Evolutionary conservation across 2,329 filamentous ascomycete species (phyloP).

Genomic region (Coniella vitis): DNA sequence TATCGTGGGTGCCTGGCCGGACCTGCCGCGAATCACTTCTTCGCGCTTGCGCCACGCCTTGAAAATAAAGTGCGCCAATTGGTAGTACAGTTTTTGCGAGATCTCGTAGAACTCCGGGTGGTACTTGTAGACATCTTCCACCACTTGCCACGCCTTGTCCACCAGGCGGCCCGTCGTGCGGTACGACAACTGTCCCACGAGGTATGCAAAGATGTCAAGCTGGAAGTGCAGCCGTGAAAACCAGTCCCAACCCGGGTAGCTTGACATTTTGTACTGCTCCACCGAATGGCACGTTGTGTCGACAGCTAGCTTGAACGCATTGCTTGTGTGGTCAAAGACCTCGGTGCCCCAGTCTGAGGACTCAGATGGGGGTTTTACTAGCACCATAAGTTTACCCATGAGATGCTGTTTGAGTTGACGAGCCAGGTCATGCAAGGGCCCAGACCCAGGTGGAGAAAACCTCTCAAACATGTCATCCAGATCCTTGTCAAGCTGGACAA

Average conservation of each 20-base stretch:
- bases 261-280: conserved; percentile 35
- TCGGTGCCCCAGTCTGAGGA: conserved; percentile 45
- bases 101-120: conserved; percentile 44
- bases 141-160: conserved; percentile 45
- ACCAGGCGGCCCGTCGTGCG: conserved; percentile 42
- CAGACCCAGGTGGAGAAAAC: conserved; percentile 45
- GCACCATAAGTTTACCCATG: conserved; percentile 40
- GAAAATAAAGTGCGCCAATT: conserved; percentile 41
- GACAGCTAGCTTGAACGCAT: conserved; percentile 49
- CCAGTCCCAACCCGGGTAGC: conserved; percentile 46
- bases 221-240: conserved; percentile 49
- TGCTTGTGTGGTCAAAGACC: conserved; percentile 42
- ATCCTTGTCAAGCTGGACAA: conserved; percentile 35
- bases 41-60: conserved; percentile 49
- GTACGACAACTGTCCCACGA: conserved; percentile 46
- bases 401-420: conserved; percentile 40
- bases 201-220: conserved; percentile 47
- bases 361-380: conserved; percentile 40
- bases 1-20: conserved; percentile 31
- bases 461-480: conserved; percentile 40
- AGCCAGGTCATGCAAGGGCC: conserved; percentile 45
- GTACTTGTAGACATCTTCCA: conserved; percentile 40
- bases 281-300: conserved; percentile 41
- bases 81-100: conserved; percentile 36
- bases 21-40: conserved; percentile 26